phyloP scores from a whole-genome alignment of 805 yeast genomes.

The Tetrapisispora pingtungensis region DNA sequence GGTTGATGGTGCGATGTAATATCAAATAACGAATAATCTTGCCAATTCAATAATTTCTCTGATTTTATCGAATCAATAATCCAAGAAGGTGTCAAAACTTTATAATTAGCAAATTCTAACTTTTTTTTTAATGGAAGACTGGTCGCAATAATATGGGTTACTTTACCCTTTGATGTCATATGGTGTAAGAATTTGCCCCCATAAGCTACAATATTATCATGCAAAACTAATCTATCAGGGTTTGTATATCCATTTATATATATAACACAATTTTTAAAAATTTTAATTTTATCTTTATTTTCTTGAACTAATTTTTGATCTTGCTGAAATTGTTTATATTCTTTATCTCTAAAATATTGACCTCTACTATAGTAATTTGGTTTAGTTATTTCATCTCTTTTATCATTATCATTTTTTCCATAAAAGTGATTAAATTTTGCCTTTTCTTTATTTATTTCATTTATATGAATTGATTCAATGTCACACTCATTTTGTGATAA shows the following conservation, averaged over 20 bases:
- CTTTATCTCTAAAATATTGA: conserved; percentile 20
- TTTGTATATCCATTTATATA: conserved; percentile 84
- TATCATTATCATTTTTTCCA: neutral
- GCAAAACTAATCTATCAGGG: conserved; percentile 69
- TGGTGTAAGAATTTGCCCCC: conserved; percentile 74
- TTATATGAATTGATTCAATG: neutral
- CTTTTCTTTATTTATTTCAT: neutral
- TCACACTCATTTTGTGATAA: neutral
- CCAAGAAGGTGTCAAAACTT: conserved; percentile 81
- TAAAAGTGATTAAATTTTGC: neutral
- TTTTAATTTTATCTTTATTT: conserved; percentile 22
- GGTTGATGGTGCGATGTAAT: conserved; percentile 47
- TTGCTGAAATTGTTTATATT: conserved; percentile 15
- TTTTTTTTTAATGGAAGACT: conserved; percentile 68
- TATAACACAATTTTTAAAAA: conserved; percentile 56
- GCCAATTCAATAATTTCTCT: conserved; percentile 54
- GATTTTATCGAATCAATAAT: conserved; percentile 50
- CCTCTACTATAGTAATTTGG: conserved; percentile 11
- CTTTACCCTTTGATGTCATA: conserved; percentile 58
- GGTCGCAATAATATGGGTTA: conserved; percentile 79
- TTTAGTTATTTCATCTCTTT: neutral
- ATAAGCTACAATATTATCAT: conserved; percentile 56
- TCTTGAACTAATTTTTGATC: conserved; percentile 16
- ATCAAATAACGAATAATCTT: conserved; percentile 44
- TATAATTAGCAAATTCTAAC: conserved; percentile 52